Percentiles rank a stretch among this genome's conserved stretches.
Evolutionary conservation across 78 protist species (phyloP).

Genomic region (Dictyostelium purpureum): DNA sequence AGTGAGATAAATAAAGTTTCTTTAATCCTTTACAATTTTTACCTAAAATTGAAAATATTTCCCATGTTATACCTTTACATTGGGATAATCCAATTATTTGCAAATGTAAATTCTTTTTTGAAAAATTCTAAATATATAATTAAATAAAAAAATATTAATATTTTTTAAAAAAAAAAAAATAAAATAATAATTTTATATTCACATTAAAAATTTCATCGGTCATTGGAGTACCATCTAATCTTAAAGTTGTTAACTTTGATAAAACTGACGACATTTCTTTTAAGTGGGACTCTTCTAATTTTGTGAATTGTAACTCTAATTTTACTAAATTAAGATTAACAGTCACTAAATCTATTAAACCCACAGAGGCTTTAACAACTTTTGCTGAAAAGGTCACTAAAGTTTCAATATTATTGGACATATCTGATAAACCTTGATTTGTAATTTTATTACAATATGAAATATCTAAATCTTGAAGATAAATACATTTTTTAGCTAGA

Average conservation of each 20-base stretch:
- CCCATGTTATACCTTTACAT: constrained; percentile 33
- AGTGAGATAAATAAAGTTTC: constrained; percentile 41
- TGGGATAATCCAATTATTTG: constrained; percentile 30
- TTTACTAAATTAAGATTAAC: neutral
- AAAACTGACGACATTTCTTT: neutral
- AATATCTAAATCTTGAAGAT: constrained; percentile 36
- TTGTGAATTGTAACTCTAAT: constrained; percentile 32
- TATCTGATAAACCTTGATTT: constrained; percentile 17
- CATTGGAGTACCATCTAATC: constrained; percentile 48
- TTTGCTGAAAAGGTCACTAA: constrained; percentile 6
- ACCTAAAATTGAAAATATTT: constrained; percentile 13
- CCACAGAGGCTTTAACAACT: neutral
- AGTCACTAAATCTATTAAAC: neutral
- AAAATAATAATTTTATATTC: neutral
- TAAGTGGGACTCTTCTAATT: constrained; percentile 29
- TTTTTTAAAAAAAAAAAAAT: neutral
- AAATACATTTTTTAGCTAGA: constrained; percentile 18
- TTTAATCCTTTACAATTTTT: neutral
- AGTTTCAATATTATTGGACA: neutral
- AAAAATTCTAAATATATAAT: neutral
- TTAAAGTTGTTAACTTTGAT: neutral
- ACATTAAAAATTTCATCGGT: constrained; percentile 18
- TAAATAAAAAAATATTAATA: neutral
- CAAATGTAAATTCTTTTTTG: neutral
- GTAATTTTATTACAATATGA: constrained; percentile 31